Conservation (phyloP, 192 early-diverging fungal genomes). For the Podila verticillata region DNA sequence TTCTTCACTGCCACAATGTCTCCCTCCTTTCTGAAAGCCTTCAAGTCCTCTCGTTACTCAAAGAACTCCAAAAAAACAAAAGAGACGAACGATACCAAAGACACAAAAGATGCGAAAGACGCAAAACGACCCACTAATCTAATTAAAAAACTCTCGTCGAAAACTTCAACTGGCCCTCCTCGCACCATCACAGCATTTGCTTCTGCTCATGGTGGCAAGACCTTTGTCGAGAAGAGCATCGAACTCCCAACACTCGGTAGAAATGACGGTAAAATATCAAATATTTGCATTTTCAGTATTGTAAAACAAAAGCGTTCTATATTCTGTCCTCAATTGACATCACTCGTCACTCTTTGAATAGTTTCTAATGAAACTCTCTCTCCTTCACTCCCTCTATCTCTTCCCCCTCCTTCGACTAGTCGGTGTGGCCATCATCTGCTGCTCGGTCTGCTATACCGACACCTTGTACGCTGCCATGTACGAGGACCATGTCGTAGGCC, state of each 20-base stretch:
- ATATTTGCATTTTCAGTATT: too few species aligned
- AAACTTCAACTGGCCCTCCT: background rate
- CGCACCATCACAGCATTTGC: conserved; percentile 24
- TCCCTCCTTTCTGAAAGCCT: background rate
- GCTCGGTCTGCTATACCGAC: conserved; percentile 44
- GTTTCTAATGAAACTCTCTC: too few species aligned
- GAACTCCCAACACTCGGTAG: conserved; percentile 22
- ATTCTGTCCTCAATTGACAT: too few species aligned
- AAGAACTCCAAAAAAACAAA: background rate
- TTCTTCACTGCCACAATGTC: background rate
- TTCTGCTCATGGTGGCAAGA: conserved; percentile 11
- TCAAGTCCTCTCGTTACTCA: background rate
- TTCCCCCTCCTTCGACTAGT: background rate
- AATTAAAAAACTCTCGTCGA: background rate
- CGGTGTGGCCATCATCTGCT: conserved; percentile 34
- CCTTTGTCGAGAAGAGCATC: conserved; percentile 21
- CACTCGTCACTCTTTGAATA: too few species aligned
- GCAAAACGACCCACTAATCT: too few species aligned
- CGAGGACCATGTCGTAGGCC: conserved; percentile 65
- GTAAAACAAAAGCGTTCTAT: too few species aligned
- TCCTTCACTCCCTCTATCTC: too few species aligned
- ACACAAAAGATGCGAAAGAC: too few species aligned
- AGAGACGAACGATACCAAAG: too few species aligned
- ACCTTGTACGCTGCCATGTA: conserved; percentile 36
- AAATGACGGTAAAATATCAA: conserved; percentile 22